Evolutionary conservation across 768 basidiomycete genomes (phyloP).

Genomic region (Termitomyces sp.): DNA sequence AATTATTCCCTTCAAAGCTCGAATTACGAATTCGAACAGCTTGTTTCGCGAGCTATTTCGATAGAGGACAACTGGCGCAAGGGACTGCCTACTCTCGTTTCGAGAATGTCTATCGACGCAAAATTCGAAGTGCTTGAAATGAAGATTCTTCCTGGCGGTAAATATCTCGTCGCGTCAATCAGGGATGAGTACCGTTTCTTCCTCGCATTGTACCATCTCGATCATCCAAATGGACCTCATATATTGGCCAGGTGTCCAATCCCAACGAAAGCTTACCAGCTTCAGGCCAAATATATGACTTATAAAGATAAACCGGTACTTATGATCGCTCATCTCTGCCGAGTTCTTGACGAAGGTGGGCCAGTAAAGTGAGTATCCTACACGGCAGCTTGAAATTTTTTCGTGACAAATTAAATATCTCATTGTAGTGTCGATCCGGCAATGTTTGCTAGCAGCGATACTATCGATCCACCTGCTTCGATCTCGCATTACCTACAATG

Average conservation of each 20-base stretch:
- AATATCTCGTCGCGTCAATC: constrained; percentile 59
- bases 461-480: constrained; percentile 37
- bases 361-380: constrained; percentile 10
- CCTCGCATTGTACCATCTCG: constrained; percentile 49
- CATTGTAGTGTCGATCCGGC: constrained; percentile 26
- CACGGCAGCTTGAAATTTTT: not conserved
- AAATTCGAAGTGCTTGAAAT: constrained; percentile 43
- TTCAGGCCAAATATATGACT: constrained; percentile 60
- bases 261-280: constrained; percentile 44
- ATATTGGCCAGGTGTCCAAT: constrained; percentile 46
- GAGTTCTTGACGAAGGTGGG: constrained; percentile 6
- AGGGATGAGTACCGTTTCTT: constrained; percentile 44
- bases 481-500: constrained; percentile 41
- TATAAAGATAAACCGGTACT: constrained; percentile 42
- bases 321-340: constrained; percentile 40
- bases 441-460: constrained; percentile 26
- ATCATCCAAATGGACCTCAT: constrained; percentile 41
- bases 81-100: constrained; percentile 28
- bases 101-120: constrained; percentile 18
- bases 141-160: constrained; percentile 60
- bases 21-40: constrained; percentile 46
- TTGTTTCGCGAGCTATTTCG: constrained; percentile 55
- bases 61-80: constrained; percentile 56
- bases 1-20: constrained; percentile 30
- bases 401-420: constrained; percentile 4